A percentile compares a stretch with the other conserved stretches of the same genome.
Conservation (phyloP, 495 filamentous ascomycete genomes). For the Tuber calosporum region DNA sequence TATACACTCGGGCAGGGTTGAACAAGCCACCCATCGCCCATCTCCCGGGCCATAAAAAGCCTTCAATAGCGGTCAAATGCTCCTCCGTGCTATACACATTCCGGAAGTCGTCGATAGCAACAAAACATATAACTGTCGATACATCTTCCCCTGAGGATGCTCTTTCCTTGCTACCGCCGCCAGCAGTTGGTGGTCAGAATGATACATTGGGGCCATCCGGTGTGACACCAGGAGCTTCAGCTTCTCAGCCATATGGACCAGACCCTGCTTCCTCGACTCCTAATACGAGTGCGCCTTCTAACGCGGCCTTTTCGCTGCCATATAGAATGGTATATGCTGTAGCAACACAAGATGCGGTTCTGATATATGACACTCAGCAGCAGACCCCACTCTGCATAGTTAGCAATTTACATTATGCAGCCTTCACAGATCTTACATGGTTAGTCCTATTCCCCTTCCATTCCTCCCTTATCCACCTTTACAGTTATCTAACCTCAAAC, state of each 20-base stretch:
- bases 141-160: slow-evolving; percentile 79
- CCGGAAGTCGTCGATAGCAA: slow-evolving; percentile 59
- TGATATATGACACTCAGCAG: slow-evolving; percentile 96
- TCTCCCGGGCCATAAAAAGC: slow-evolving; percentile 95
- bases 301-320: slow-evolving; percentile 70
- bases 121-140: slow-evolving; percentile 86
- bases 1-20: slow-evolving; percentile 92
- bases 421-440: slow-evolving; percentile 95
- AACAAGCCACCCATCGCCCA: slow-evolving; percentile 98
- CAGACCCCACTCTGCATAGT: slow-evolving; percentile 84
- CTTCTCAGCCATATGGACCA: slow-evolving; percentile 44
- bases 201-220: slow-evolving; percentile 71
- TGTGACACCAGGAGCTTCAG: slow-evolving; percentile 50
- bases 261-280: slow-evolving; percentile 50
- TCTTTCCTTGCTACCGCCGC: slow-evolving; percentile 75
- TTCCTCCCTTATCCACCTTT: slow-evolving; percentile 7
- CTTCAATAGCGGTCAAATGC: slow-evolving; percentile 90
- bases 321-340: slow-evolving; percentile 97
- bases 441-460: slow-evolving; percentile 46
- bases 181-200: slow-evolving; percentile 53
- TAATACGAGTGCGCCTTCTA: slow-evolving; percentile 50
- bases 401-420: slow-evolving; percentile 93
- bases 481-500: slow-evolving; percentile 36
- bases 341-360: slow-evolving; percentile 91
- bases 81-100: slow-evolving; percentile 83